Base-by-base conservation (phyloP, 176 grass and related monocot genomes). In the Dendrocalamus sinicus region DNA sequence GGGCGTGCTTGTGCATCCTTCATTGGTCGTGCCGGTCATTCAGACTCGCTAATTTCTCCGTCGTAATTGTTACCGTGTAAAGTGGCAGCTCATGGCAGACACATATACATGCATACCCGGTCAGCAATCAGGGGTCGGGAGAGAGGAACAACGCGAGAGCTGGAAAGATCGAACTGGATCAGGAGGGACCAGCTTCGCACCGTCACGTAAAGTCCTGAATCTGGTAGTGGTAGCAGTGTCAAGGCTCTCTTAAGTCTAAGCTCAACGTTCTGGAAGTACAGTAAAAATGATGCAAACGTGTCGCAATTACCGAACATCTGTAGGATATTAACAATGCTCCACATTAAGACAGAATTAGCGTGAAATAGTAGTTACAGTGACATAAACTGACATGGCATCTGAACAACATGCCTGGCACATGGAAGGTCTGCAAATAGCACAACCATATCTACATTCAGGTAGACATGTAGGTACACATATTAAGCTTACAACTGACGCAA, bases 51-150 rank as follows among this genome's bases (percentile, higher is more conserved):
- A 32, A 32, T 76, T 77, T 83, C 73, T 71, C 44, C 28, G 0
- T 19, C 63, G 72, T 53, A 58, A 54, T 80, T 11, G 65, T 86
- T 79, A 30, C 45, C 6, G 44, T 12, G 76, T 22, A 73, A 65
- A 63, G 67, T 8, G 28, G 40, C 7, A 3, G 41, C 53, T 62
- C 76, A 40, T 73, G 84, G 76, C 67, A 80, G 67, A 72, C 84
- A 86, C 12, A 66, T 30, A 15, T 4, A 44, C 75, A 50, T 86
- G 67, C 40, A 17, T 26, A 77, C 52, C 13, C 4, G 7, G 63
- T 9, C 19, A 17, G 22, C 73, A 72, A 78, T 88, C 73, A 88
- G 83, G 67, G 1, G 20, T 39, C 6, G 52, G 19, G 16, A 52
- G 26, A 39, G 59, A 48, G 76, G 17, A 28, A 35, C 8, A 20